Conservation (phyloP, 805 yeast species). For the Ascoidea tarda region DNA sequence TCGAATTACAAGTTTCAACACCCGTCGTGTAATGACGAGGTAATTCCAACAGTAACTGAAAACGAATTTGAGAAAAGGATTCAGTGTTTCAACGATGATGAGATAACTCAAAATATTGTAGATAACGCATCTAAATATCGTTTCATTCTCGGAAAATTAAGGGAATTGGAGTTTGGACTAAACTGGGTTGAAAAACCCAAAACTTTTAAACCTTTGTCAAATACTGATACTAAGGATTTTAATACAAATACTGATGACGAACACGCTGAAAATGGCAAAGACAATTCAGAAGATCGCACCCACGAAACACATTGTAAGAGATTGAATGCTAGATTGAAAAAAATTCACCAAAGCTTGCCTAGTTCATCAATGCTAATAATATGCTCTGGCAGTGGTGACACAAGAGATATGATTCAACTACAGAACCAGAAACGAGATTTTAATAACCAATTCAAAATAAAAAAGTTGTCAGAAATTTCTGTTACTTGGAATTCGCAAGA, state of each 20-base stretch:
- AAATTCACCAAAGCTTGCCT: constrained; percentile 40
- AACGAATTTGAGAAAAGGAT: constrained; percentile 20
- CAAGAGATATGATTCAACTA: constrained; percentile 31
- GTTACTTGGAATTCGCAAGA: constrained; percentile 39
- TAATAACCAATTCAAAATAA: constrained; percentile 27
- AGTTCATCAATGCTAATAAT: constrained; percentile 44
- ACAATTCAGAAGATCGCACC: constrained; percentile 5
- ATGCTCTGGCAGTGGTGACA: constrained; percentile 50
- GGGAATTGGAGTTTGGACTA: constrained; percentile 39
- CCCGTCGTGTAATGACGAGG: not conserved
- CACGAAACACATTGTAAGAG: constrained; percentile 14
- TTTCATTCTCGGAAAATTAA: constrained; percentile 38
- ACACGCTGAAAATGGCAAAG: constrained; percentile 7
- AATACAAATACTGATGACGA: not conserved
- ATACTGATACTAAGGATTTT: constrained; percentile 13
- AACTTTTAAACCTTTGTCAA: constrained; percentile 2
- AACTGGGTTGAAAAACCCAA: constrained; percentile 16
- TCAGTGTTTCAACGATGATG: constrained; percentile 45
- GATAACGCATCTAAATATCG: constrained; percentile 25
- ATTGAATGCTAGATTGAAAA: constrained; percentile 30
- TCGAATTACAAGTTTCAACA: constrained; percentile 15
- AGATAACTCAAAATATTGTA: constrained; percentile 29
- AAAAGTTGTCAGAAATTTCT: constrained; percentile 19
- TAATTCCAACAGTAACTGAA: not conserved
- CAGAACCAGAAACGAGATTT: constrained; percentile 27